Percentiles rank a stretch among this genome's conserved stretches.
phyloP scores from a whole-genome alignment of 129 eudicot genomes.

The Silybum marianum region DNA sequence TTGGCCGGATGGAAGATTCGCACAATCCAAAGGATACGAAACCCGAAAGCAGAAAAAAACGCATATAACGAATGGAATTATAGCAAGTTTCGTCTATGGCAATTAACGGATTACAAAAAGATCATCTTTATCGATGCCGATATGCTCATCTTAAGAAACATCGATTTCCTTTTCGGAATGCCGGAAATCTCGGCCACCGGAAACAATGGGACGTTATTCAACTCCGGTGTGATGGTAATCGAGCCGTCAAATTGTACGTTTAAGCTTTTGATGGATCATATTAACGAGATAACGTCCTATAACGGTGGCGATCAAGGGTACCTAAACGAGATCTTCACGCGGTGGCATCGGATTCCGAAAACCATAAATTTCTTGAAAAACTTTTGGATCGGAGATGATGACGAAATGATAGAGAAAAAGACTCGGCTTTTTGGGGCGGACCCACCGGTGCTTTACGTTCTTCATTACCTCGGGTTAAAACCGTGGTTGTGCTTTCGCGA shows the following conservation, averaged over 20 bases:
- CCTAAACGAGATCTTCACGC: conserved; percentile 76
- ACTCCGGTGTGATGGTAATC: conserved; percentile 84
- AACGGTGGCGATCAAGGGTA: conserved; percentile 95
- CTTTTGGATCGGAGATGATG: conserved; percentile 76
- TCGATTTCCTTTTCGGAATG: conserved; percentile 77
- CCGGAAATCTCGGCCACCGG: conserved; percentile 89
- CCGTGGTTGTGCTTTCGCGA: conserved; percentile 90
- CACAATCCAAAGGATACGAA: conserved; percentile 72
- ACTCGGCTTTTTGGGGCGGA: conserved; percentile 64
- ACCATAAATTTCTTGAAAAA: conserved; percentile 73
- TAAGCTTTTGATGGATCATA: conserved; percentile 72
- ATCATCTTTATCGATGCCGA: conserved; percentile 93
- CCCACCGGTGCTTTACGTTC: conserved; percentile 68
- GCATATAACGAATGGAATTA: conserved; percentile 98
- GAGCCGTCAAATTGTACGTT: conserved; percentile 89
- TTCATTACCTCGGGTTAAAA: conserved; percentile 77
- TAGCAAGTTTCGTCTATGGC: conserved; percentile 98
- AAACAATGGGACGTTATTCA: conserved; percentile 75
- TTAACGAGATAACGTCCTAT: conserved; percentile 73
- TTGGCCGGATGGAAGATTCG: conserved; percentile 95
- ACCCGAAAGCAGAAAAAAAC: conserved; percentile 84
- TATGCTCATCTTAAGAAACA: conserved; percentile 72
- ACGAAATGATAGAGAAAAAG: conserved; percentile 61
- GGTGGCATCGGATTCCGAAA: conserved; percentile 93
- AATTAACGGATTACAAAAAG: conserved; percentile 83